Evolutionary conservation across 2,329 filamentous ascomycete species (phyloP), one percentile per base, ranked within the genome.

Genomic region (Rutstroemia sp.): DNA sequence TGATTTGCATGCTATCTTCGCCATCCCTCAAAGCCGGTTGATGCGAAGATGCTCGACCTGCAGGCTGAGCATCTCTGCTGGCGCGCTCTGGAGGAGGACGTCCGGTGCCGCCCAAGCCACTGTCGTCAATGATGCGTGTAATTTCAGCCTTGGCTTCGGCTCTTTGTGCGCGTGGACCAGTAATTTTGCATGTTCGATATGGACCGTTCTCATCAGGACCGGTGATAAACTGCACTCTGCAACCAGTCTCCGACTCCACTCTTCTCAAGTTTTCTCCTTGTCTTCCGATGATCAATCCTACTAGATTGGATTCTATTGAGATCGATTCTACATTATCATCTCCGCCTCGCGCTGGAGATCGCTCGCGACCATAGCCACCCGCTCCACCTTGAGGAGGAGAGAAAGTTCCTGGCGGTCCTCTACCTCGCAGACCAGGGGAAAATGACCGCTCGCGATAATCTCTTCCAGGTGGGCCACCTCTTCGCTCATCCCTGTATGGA

Each of bases 221-320:
- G 36, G 90, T 87, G 58, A 95, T 79, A 69, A 96, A 96, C 72
- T 96, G 91, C 25, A 96, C 90, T 58, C 91, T 81, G 64, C 90
- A 92, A 54, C 83, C 83, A 48, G 87, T 90, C 65, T 95, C 89
- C 47, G 82, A 77, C 72, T 96, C 92, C 62, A 96, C 89, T 57
- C 89, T 85, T 63, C 89, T 80, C 45, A 96, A 76, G 65, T 95
- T 96, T 73, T 96, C 92, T 63, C 91, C 91, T 68, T 92, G 88
- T 58, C 91, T 84, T 53, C 91, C 91, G 68, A 96, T 96, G 67
- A 96, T 95, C 36, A 96, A 77, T 44, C 91, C 91, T 51, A 96
- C 91, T 48, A 95, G 79, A 65, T 84, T 88, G 21, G 89, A 90
- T 69, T 95, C 90, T 66, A 96, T 90, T 65, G 87, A 82, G 63